A percentile compares a stretch with the other conserved stretches of the same genome.
Conservation (phyloP, 805 yeast genomes). For the Clavispora vitiphila region DNA sequence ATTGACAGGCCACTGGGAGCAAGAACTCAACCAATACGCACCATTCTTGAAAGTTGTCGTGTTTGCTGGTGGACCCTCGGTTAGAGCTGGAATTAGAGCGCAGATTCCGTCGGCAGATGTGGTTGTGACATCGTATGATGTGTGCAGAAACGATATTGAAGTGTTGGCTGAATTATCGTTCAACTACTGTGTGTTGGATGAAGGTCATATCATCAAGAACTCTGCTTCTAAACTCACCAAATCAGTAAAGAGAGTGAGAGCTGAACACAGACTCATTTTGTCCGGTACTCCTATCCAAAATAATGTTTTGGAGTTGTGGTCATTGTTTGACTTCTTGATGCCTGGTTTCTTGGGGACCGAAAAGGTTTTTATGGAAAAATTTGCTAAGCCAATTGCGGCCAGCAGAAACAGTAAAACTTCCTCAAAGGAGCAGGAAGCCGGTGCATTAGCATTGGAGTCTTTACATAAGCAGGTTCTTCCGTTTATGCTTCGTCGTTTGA, state of each 20-base stretch:
- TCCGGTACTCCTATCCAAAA: conserved; percentile 99
- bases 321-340: conserved; percentile 94
- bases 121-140: conserved; percentile 93
- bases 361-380: conserved; percentile 86
- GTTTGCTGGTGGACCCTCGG: conserved; percentile 89
- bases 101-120: conserved; percentile 63
- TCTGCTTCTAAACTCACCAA: conserved; percentile 82
- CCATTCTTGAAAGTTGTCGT: conserved; percentile 79
- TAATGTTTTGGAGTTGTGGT: conserved; percentile 95
- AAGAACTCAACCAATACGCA: conserved; percentile 83
- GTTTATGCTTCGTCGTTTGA: conserved; percentile 89
- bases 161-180: conserved; percentile 56
- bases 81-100: conserved; percentile 52
- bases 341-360: conserved; percentile 98
- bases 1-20: conserved; percentile 98
- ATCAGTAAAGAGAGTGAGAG: conserved; percentile 75
- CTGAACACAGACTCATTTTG: conserved; percentile 84
- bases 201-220: conserved; percentile 96
- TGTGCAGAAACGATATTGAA: conserved; percentile 85
- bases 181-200: conserved; percentile 94
- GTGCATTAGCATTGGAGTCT: conserved; percentile 93
- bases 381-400: conserved; percentile 97
- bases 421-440: conserved; percentile 93
- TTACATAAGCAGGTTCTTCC: conserved; percentile 95
- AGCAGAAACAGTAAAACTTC: conserved; percentile 84